Evolutionary conservation across 495 filamentous ascomycete species (phyloP).

Genomic region (Haplographium delicatum): DNA sequence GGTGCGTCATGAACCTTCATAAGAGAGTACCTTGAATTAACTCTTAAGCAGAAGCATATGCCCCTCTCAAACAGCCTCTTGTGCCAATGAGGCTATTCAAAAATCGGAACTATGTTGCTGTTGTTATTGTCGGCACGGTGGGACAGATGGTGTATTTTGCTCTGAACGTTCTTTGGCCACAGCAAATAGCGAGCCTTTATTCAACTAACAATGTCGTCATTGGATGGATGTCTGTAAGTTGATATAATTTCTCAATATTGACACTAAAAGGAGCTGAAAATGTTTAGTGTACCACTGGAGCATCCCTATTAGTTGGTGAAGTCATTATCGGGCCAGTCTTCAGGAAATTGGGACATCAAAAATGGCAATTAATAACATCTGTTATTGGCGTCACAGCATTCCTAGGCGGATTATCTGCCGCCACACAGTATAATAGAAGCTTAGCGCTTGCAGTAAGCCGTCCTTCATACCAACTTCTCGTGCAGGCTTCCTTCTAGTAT

Average conservation of each 20-base stretch:
- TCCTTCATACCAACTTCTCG: not conserved
- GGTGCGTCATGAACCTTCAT: conserved; percentile 5
- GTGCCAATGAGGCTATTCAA: conserved; percentile 34
- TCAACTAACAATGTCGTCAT: conserved; percentile 27
- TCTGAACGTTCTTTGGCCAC: conserved; percentile 29
- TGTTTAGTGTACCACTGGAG: conserved; percentile 28
- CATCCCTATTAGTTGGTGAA: conserved; percentile 24
- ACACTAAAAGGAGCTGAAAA: no score
- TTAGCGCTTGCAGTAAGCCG: conserved; percentile 15
- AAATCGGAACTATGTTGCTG: conserved; percentile 28
- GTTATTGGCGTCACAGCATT: conserved; percentile 23
- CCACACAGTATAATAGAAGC: conserved; percentile 20
- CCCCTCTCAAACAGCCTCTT: conserved; percentile 18
- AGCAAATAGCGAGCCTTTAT: conserved; percentile 25
- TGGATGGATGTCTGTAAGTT: conserved; percentile 34
- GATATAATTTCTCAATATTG: no score
- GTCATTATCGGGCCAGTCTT: conserved; percentile 23
- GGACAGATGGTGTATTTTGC: conserved; percentile 32
- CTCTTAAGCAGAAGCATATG: conserved; percentile 18
- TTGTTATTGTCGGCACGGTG: conserved; percentile 19
- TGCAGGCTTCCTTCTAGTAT: no score
- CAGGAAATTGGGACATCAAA: conserved; percentile 12
- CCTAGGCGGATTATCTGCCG: conserved; percentile 26
- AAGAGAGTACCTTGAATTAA: no score
- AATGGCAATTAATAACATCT: conserved; percentile 7